Evolutionary conservation across 192 early-diverging fungal genomes (phyloP), one percentile per base, ranked within the genome.

Genomic region (Coemansia furcata): DNA sequence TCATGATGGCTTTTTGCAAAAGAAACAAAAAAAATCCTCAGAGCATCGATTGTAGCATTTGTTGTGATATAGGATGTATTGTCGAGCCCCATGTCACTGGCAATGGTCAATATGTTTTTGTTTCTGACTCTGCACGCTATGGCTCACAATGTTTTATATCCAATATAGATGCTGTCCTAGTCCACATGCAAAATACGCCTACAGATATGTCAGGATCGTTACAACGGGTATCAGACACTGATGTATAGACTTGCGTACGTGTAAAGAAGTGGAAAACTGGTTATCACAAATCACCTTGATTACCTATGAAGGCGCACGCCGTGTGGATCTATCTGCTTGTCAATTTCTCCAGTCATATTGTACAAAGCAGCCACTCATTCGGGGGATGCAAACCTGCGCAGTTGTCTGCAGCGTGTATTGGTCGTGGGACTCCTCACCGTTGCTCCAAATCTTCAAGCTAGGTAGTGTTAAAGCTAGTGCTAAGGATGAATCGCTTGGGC

Each of bases 301-400:
- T 76, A 4, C 37, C 46, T 6, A 40, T 44, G 3, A 29, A 42
- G 10, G 38, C 67, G 3, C n/a, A 4, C 0, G 79, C 74, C 35
- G 15, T 73, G 14, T 81, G 79, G 74, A 60, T 81, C 0, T 70
- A 76, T 30, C 11, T 81, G 3, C 74, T 74, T 1, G 33, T 47
- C 6, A 15, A 11, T 1, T n/a, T 70, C 17, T 35, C 49, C 4
- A 49, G 42, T 1, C 1, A 7, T 0, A n/a, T 81, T 8, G n/a
- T 64, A 10, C n/a, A n/a, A 19, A 36, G 14, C 29, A 12, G 42
- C 9, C 32, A 70, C 19, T 58, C 63, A 11, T 54, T 81, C 12
- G 47, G 55, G 4, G 55, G 61, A 7, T 70, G 64, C 35, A 17
- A 12, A 26, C 2, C 43, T 4, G n/a, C 6, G 3, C 64, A 61